Evolutionary conservation across 768 basidiomycete genomes (phyloP).

Genomic region (Hortiboletus flavorubellus): DNA sequence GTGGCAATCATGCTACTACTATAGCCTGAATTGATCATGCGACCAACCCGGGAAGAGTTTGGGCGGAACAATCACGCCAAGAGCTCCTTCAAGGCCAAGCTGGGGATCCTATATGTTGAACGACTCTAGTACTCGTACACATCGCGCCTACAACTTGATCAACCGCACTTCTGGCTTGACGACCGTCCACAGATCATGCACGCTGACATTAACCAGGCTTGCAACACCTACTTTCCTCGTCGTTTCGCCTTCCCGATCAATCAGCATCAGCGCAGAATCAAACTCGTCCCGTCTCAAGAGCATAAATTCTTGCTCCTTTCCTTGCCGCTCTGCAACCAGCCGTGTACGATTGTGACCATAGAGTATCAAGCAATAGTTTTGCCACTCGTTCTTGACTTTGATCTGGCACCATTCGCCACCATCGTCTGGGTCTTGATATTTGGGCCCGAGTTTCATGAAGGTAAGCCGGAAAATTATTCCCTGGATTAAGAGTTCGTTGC

Average conservation of each 20-base stretch:
- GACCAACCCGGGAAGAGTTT: too few species aligned
- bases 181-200: background rate
- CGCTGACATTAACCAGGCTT: background rate
- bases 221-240: background rate
- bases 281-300: background rate
- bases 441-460: background rate
- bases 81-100: too few species aligned
- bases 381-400: background rate
- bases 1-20: too few species aligned
- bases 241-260: background rate
- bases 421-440: slow-evolving; percentile 1
- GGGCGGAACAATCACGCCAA: too few species aligned
- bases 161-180: background rate
- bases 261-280: background rate
- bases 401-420: background rate
- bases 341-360: background rate
- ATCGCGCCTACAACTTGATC: background rate
- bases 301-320: background rate
- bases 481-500: background rate
- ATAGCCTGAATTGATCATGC: too few species aligned
- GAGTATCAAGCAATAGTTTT: background rate
- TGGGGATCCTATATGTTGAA: too few species aligned
- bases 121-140: background rate
- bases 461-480: background rate
- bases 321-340: background rate